These are phyloP conservation scores for Ophiosphaerella korrae DNA, from an alignment of 2,329 filamentous ascomycete species.

Conservation along the genomic window DNA sequence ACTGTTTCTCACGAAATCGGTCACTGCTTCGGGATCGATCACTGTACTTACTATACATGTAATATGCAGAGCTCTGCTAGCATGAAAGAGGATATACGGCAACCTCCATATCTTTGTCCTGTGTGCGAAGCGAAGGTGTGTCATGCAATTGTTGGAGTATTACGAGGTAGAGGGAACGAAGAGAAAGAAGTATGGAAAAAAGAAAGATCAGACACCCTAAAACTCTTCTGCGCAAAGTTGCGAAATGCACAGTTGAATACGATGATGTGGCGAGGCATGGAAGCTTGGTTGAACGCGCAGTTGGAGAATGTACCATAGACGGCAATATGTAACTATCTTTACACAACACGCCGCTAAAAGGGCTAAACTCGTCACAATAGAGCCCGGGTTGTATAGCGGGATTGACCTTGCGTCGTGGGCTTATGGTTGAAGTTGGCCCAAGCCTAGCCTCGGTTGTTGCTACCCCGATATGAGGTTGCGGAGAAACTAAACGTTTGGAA, in stretches of 20 bases:
- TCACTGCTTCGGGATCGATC: constrained; percentile 69
- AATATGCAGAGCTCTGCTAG: constrained; percentile 66
- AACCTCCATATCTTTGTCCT: constrained; percentile 68
- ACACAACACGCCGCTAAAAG: too few relatives aligned
- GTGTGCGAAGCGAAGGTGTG: constrained; percentile 62
- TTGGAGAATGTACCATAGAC: not conserved
- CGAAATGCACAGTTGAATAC: constrained; percentile 35
- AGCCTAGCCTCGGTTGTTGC: constrained; percentile 6
- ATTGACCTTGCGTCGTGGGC: too few relatives aligned
- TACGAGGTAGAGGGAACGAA: constrained; percentile 26
- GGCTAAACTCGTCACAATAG: too few relatives aligned
- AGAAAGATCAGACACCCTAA: constrained; percentile 50
- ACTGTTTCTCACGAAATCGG: constrained; percentile 68
- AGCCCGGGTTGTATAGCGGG: too few relatives aligned
- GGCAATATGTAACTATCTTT: too few relatives aligned
- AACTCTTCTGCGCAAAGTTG: constrained; percentile 51
- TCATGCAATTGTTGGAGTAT: constrained; percentile 27
- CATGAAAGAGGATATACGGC: constrained; percentile 63
- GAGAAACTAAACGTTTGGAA: constrained; percentile 12
- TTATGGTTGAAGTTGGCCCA: too few relatives aligned
- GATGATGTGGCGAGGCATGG: constrained; percentile 21
- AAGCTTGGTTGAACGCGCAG: constrained; percentile 18
- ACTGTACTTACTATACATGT: constrained; percentile 70
- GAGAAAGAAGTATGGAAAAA: constrained; percentile 22
- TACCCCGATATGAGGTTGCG: constrained; percentile 16